Base-by-base conservation (phyloP, 2,329 filamentous ascomycete genomes). In the Aspergillus ochraceoroseus region DNA sequence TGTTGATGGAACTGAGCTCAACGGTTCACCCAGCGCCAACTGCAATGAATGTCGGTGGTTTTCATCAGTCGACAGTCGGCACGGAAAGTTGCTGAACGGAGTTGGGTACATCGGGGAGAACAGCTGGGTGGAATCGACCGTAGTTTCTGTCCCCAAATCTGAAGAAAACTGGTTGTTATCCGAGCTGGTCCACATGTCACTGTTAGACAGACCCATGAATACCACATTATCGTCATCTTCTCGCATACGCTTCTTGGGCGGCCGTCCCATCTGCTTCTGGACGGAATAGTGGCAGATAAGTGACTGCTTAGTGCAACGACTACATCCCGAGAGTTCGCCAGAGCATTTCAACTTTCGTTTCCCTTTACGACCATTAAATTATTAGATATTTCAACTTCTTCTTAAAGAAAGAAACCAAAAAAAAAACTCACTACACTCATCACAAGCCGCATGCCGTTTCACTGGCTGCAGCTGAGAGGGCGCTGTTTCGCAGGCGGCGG, bases 311-410 rank as follows among this genome's bases (percentile, higher is more conserved):
- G 61, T 37, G 44, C 69, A 72, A 39, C 69, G 63, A 38, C 49
- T 56, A 43, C 69, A 72, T 5, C 68, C 69, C 7, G 49, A 50
- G n/a, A 53, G 33, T 41, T 71, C 66, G 2, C 70, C 68, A 1
- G 70, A 70, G 54, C 70, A 72, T 59, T 70, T 71, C 41, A 72
- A 52, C 48, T 72, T 72, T 28, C 69, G 63, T 49, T 66, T 67
- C 44, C 69, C 69, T 72, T 34, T 27, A 8, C 12, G 11, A n/a
- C 5, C 8, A 20, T 15, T 11, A 20, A 3, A 33, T 40, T 34
- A 40, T n/a, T n/a, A n/a, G n/a, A n/a, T n/a, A n/a, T 26, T 17
- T 14, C 3, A 5, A 15, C 14, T 17, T 7, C 6, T n/a, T 15
- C 15, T 19, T n/a, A 1, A 15, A 18, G n/a, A 23, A 13, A 4